These are phyloP conservation scores for Pisolithus thermaeus DNA, from an alignment of 1,284 basidiomycete species.

Conservation along the genomic window DNA sequence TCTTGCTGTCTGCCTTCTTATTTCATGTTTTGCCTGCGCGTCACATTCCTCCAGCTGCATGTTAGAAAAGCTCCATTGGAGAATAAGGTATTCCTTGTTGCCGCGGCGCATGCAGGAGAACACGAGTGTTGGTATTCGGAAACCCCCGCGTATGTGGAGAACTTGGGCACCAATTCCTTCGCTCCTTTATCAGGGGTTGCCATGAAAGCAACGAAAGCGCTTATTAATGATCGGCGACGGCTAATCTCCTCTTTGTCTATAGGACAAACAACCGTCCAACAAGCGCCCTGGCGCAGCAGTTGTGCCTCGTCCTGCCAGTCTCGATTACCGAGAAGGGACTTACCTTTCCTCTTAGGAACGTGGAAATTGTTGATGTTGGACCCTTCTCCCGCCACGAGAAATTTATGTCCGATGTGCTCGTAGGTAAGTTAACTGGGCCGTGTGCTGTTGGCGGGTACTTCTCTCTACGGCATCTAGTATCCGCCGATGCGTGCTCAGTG, in stretches of 20 bases:
- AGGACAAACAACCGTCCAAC: not conserved
- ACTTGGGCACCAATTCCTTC: too few relatives aligned
- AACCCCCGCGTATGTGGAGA: too few relatives aligned
- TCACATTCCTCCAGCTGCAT: too few relatives aligned
- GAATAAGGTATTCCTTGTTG: too few relatives aligned
- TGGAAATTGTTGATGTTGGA: not conserved
- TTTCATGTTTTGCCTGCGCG: too few relatives aligned
- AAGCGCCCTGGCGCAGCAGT: not conserved
- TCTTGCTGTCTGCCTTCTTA: too few relatives aligned
- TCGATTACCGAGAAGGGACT: not conserved
- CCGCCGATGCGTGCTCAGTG: not conserved
- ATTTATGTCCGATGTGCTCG: not conserved
- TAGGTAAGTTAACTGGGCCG: not conserved
- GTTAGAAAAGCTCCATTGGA: too few relatives aligned
- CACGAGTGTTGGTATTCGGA: too few relatives aligned
- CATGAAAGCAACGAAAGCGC: not conserved
- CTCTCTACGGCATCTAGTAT: not conserved
- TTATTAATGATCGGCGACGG: not conserved
- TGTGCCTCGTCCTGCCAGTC: not conserved
- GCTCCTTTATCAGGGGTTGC: not conserved
- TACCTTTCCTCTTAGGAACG: not conserved
- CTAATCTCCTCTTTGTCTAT: not conserved
- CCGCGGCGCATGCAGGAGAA: too few relatives aligned
- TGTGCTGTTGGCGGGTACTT: not conserved
- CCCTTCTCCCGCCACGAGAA: not conserved